Percentiles rank a stretch among this genome's conserved stretches.
Evolutionary conservation across 2,329 filamentous ascomycete genomes (phyloP).

Genomic region (Exophiala xenobiotica): DNA sequence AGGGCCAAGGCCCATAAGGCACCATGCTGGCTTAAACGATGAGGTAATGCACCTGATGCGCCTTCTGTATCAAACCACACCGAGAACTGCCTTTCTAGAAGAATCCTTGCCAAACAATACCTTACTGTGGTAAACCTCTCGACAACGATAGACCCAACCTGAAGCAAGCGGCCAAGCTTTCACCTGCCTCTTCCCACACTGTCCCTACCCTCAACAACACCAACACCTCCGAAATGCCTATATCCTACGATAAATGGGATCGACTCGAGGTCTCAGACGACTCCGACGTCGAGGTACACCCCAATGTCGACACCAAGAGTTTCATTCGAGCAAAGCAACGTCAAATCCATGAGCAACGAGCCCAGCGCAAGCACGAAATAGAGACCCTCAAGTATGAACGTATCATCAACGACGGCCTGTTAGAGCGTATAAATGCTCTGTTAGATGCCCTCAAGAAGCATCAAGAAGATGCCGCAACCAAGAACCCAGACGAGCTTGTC

Average conservation of each 20-base stretch:
- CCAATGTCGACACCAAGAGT: conserved; percentile 96
- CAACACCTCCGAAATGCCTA: conserved; percentile 46
- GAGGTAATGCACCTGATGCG: conserved; percentile 1
- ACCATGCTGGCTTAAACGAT: no score
- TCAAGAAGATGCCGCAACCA: conserved; percentile 63
- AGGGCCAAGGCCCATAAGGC: no score
- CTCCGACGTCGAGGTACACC: conserved; percentile 96
- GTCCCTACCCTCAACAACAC: no score
- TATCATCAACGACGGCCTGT: conserved; percentile 86
- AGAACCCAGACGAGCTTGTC: conserved; percentile 74
- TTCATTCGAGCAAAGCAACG: conserved; percentile 98
- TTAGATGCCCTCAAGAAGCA: conserved; percentile 73
- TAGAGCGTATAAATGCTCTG: conserved; percentile 77
- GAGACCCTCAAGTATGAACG: conserved; percentile 86
- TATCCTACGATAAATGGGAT: conserved; percentile 68
- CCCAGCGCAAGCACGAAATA: conserved; percentile 83
- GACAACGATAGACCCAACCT: not conserved
- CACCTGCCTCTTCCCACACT: no score
- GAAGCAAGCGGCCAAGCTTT: not conserved
- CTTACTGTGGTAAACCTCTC: not conserved
- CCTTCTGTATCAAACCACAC: not conserved
- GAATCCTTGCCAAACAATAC: conserved; percentile 1
- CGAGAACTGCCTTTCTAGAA: conserved; percentile 10
- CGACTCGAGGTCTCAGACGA: conserved; percentile 96
- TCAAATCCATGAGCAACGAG: conserved; percentile 90